These are phyloP conservation scores for Rubroboletus satanas DNA, from an alignment of 768 basidiomycete genomes.

Conservation along the genomic window DNA sequence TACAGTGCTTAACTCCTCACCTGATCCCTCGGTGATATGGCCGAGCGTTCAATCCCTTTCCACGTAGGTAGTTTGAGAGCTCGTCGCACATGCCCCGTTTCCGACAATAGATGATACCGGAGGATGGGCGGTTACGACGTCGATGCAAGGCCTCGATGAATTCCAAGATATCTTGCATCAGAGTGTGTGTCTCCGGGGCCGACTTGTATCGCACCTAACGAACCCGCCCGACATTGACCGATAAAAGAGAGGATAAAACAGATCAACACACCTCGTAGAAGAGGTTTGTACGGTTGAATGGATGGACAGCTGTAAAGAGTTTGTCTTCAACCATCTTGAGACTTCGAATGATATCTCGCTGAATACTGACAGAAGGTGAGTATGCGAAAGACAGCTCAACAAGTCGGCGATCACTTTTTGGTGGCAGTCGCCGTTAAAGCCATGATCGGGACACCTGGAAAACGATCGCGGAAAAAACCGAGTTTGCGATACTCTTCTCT, in stretches of 20 bases:
- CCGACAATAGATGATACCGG: conserved; percentile 80
- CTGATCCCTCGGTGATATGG: conserved; percentile 74
- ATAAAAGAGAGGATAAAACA: not conserved
- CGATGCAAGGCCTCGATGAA: conserved; percentile 64
- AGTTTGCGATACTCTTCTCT: conserved; percentile 69
- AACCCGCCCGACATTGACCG: not conserved
- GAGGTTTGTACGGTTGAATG: conserved; percentile 76
- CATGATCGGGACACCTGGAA: conserved; percentile 76
- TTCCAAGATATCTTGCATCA: conserved; percentile 62
- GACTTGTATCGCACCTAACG: conserved; percentile 60
- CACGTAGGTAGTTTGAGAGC: conserved; percentile 58
- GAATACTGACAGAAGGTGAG: conserved; percentile 49
- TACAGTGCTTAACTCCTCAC: conserved; percentile 32
- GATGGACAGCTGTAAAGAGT: conserved; percentile 64
- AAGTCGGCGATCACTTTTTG: conserved; percentile 38
- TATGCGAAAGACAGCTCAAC: not conserved
- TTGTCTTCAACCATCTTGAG: conserved; percentile 55
- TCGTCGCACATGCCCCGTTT: conserved; percentile 62
- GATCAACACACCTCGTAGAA: conserved; percentile 64
- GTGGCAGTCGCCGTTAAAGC: conserved; percentile 86
- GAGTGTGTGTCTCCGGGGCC: conserved; percentile 44
- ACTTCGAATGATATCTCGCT: conserved; percentile 65
- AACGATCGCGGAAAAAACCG: conserved; percentile 64
- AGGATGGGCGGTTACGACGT: conserved; percentile 55
- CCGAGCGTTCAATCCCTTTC: conserved; percentile 60